Evolutionary conservation across 768 basidiomycete genomes (phyloP), one percentile per base, ranked within the genome.

Genomic region (Phlebiopsis flavidoalba): DNA sequence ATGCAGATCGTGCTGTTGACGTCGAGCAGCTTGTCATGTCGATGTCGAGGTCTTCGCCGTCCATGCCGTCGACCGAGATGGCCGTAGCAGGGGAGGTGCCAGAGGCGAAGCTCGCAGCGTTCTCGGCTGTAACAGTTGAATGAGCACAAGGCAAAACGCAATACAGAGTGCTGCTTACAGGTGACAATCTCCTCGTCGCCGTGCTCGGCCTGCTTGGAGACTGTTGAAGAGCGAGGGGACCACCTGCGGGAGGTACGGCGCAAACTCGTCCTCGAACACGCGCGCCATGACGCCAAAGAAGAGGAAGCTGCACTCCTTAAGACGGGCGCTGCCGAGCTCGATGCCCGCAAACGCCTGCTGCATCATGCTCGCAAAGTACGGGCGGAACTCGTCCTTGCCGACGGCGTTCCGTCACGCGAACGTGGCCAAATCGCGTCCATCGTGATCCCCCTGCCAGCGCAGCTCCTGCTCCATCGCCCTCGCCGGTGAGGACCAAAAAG

Each of bases 241-340:
- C 62, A 98, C 93, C 62, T 82, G 85, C 8, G 87, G 83, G 36
- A 98, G 83, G 75, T 94, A 98, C 2, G 82, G 80, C 1, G 93
- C 88, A 67, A 98, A 98, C 68, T 98, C 95, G 60, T 93, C 93
- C 53, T 86, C 91, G 69, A 97, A 99, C 17, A 99, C 94, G 52
- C 90, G 84, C n/a, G 95, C 91, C 91, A 99, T 95, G 64, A 96
- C 94, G 59, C 95, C 93, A 68, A 98, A 98, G 85, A 98, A 98
- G 65, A 99, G 78, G 86, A 97, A 98, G 69, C 89, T 91, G 75
- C 95, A 97, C 73, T 99, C 97, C 68, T 91, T 82, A 62, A 98
- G 79, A 62, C 95, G 83, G 2, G 93, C 86, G 65, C 89, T 91
- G 59, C 91, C 91, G 75, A 93, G 84, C 63, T 89, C 85, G 59